Evolutionary conservation across 202 grass and related monocot species (phyloP).

Genomic region (Zizania palustris): DNA sequence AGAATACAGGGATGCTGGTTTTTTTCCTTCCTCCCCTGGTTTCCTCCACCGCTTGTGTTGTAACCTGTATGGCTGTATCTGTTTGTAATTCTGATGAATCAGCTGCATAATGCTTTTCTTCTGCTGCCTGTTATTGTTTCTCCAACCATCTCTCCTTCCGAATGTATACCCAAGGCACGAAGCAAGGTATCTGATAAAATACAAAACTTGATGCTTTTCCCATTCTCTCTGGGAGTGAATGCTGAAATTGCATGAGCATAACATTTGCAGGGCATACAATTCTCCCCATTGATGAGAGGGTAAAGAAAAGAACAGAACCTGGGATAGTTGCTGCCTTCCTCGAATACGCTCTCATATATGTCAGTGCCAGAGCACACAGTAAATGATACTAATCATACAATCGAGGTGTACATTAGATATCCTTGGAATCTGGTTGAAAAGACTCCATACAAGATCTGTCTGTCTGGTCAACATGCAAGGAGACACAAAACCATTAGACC

Average conservation of each 20-base stretch:
- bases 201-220: neutral
- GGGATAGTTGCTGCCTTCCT: too few species aligned
- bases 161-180: neutral
- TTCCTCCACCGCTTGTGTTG: too few species aligned
- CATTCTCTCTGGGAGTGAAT: neutral
- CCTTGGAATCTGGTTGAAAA: too few species aligned
- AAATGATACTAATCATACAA: too few species aligned
- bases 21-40: neutral
- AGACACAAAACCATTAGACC: too few species aligned
- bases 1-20: constrained; percentile 28
- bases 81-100: neutral
- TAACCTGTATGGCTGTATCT: neutral
- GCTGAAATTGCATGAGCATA: neutral
- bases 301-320: constrained; percentile 9
- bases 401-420: too few species aligned
- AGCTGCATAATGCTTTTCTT: neutral
- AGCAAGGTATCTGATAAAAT: constrained; percentile 1
- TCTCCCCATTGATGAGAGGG: constrained; percentile 2
- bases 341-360: too few species aligned
- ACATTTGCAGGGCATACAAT: neutral
- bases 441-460: too few species aligned
- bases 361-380: too few species aligned
- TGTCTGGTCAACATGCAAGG: too few species aligned
- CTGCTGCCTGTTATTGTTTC: neutral
- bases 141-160: neutral